Base-by-base conservation (phyloP, 345 rosid species). In the Sisymbrium altissimum region DNA sequence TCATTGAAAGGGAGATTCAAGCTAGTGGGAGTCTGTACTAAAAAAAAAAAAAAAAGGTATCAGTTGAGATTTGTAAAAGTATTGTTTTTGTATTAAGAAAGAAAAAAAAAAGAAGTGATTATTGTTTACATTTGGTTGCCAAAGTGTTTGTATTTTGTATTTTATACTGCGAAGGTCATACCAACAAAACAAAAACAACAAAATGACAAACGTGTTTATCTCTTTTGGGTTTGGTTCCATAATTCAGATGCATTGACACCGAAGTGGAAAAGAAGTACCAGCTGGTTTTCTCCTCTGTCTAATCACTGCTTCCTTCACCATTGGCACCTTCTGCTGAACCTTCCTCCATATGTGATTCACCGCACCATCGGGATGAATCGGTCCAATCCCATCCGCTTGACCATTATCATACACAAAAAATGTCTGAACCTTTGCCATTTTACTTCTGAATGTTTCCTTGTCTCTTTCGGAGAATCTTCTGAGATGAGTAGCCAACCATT, bases 281-380 rank as follows among this genome's bases (percentile, higher is more conserved):
- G 76, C 72, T 17, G 91, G 89, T 79, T 85, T 92, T 83, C 99
- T 86, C 73, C 61, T 87, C 48, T 85, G 92, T 58, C 94, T 81
- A 48, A 81, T 61, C 35, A 88, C 86, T 19, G 90, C 92, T 80
- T 95, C 97, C 79, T 84, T 84, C 25, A 92, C 86, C 79, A 79
- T 43, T 1, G 99, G 89, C 62, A 95, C 73, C 46, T 95, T 95
- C 46, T 95, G 85, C 46, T 80, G 75, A 57, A 92, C 90, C 86
- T 88, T 92, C 74, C 71, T 85, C 98, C 98, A 95, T 53, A 95
- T 85, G 57, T 88, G 83, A 77, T 90, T 95, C 72, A 95, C 98
- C 1, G 99, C 97, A 74, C 99, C 97, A 77, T 83, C 79, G 0
- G 74, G 76, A 70, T 81, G 86, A 41, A 92, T 78, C 4, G 92